These are phyloP conservation scores for Cladosporium sp. DNA, from an alignment of 2,329 filamentous ascomycete genomes.

Conservation along the genomic window DNA sequence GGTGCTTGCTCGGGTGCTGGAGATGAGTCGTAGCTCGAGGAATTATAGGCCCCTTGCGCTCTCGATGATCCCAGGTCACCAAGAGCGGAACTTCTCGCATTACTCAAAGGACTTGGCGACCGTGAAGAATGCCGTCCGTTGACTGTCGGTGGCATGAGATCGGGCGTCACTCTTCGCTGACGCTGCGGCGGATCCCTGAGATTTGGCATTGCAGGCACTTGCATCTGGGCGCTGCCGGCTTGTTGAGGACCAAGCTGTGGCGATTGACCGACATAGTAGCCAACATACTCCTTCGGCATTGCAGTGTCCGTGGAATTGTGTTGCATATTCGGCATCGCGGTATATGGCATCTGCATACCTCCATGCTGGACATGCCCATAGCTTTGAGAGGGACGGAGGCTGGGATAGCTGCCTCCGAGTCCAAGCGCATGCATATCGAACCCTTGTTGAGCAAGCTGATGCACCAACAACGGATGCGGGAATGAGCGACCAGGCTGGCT, in stretches of 20 bases:
- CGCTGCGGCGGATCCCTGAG: constrained; percentile 35
- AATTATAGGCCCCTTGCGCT: constrained; percentile 13
- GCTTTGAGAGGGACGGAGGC: constrained; percentile 22
- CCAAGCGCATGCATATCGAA: constrained; percentile 31
- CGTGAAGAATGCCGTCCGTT: constrained; percentile 26
- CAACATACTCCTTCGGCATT: constrained; percentile 45
- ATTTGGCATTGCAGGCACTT: constrained; percentile 30
- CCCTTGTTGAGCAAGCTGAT: constrained; percentile 32
- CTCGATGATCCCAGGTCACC: constrained; percentile 21
- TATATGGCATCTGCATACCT: constrained; percentile 20
- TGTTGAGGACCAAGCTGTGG: constrained; percentile 32
- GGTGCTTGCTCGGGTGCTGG: constrained; percentile 8
- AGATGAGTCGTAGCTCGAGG: constrained; percentile 16
- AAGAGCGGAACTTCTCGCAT: constrained; percentile 32
- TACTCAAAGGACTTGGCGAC: constrained; percentile 43
- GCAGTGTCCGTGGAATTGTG: constrained; percentile 26
- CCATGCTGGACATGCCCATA: constrained; percentile 16
- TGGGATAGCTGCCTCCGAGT: constrained; percentile 27
- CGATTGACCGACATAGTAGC: constrained; percentile 44
- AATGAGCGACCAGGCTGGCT: constrained; percentile 44
- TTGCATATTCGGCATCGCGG: constrained; percentile 15
- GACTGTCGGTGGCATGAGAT: constrained; percentile 31
- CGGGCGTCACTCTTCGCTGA: constrained; percentile 37
- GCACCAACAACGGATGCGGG: constrained; percentile 34
- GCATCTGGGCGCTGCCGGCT: constrained; percentile 24